These are phyloP conservation scores for Coemansia sp. DNA, from an alignment of 192 early-diverging fungal genomes.

Conservation along the genomic window DNA sequence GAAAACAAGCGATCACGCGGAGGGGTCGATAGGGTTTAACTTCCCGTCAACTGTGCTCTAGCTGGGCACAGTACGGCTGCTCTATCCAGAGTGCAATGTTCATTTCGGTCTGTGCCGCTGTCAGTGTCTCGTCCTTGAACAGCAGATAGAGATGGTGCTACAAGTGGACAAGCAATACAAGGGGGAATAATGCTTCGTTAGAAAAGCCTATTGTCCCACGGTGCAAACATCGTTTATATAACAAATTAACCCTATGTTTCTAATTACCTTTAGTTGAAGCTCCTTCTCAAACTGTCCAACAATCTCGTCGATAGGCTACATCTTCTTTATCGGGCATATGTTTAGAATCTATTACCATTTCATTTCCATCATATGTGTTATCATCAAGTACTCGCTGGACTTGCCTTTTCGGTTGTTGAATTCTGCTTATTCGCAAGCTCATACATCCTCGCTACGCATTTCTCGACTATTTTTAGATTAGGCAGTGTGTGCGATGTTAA, in stretches of 20 bases:
- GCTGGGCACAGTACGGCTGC: slow-evolving; percentile 7
- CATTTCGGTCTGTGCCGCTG: slow-evolving; percentile 34
- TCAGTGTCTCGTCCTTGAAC: slow-evolving; percentile 16
- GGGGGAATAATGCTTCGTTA: too few relatives aligned
- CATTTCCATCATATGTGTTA: too few relatives aligned
- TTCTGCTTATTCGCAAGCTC: not conserved
- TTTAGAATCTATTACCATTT: too few relatives aligned
- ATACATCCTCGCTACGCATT: slow-evolving; percentile 3
- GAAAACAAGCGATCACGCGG: slow-evolving; percentile 11
- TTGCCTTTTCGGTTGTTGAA: not conserved
- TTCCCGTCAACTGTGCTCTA: not conserved
- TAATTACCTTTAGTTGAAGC: slow-evolving; percentile 45
- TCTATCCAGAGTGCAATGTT: slow-evolving; percentile 35
- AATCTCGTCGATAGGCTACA: slow-evolving; percentile 5
- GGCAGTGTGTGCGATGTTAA: not conserved
- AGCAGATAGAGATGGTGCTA: slow-evolving; percentile 38
- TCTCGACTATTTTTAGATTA: slow-evolving; percentile 3
- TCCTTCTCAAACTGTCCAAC: slow-evolving; percentile 36
- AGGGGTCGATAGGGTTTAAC: not conserved
- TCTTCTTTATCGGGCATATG: too few relatives aligned
- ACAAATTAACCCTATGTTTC: not conserved
- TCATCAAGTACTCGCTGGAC: not conserved
- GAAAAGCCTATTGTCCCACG: too few relatives aligned
- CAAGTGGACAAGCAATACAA: not conserved
- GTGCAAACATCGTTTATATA: too few relatives aligned